Evolutionary conservation across 2,329 filamentous ascomycete species (phyloP), one percentile per base, ranked within the genome.

Genomic region (Chalaropsis ovoidea): DNA sequence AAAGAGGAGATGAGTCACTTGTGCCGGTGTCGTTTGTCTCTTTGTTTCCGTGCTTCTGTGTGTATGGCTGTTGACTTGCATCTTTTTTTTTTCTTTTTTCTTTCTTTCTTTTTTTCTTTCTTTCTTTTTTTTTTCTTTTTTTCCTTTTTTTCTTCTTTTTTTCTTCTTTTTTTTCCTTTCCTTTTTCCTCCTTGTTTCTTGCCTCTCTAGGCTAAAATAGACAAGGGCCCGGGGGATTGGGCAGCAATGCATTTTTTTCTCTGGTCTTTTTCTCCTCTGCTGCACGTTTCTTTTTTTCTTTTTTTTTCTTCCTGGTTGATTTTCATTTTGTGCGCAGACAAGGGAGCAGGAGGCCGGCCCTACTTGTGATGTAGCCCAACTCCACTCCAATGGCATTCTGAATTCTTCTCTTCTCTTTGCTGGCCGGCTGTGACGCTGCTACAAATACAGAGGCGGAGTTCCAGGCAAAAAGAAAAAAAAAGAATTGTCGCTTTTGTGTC

Each of bases 1-100:
- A 58, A n/a, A n/a, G 31, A 35, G 54, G 24, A 58, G 54, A 58
- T 58, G 54, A 58, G 54, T 58, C 54, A 58, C 31, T 58, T 56
- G 49, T 54, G 22, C 11, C 22, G 19, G 35, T 6, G 35, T 39
- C 8, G 35, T 39, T 39, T 10, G 35, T 39, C 35, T 39, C 8
- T 39, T 39, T 39, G 31, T 39, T 45, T 24, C 19, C 43, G n/a
- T 61, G 35, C n/a, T 22, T 15, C 39, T 61, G 15, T 3, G 13
- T 45, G 35, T 43, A 19, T 27, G n/a, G n/a, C n/a, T n/a, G n/a
- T n/a, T n/a, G 2, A 31, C 31, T 31, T 56, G 24, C 24, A 11
- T 27, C 24, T 17, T 4, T 17, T 39, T 39, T 39, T 10, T 17
- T 19, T 31, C 3, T 35, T 27, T 27, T 10, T 62, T 24, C 13